Evolutionary conservation across 306 rosid species (phyloP).

Genomic region (Sicyos edulis): DNA sequence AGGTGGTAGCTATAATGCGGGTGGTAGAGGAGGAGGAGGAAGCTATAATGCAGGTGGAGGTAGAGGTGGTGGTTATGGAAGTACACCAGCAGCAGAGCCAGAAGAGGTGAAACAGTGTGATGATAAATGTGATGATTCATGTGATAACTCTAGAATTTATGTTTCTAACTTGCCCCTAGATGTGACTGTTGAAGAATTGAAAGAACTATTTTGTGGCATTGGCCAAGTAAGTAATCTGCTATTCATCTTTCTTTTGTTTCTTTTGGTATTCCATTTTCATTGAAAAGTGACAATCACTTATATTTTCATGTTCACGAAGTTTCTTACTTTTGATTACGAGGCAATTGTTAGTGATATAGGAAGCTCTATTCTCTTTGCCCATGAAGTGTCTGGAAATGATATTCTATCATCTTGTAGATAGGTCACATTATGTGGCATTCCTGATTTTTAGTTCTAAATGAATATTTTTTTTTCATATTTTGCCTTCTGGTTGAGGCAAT

Average conservation of each 20-base stretch:
- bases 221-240: slow-evolving; percentile 66
- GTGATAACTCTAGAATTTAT: slow-evolving; percentile 97
- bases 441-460: too few relatives aligned
- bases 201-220: slow-evolving; percentile 95
- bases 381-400: not conserved
- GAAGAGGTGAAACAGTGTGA: slow-evolving; percentile 79
- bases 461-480: too few relatives aligned
- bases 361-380: not conserved
- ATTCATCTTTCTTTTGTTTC: slow-evolving; percentile 25
- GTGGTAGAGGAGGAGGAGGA: slow-evolving; percentile 31
- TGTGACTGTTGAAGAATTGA: slow-evolving; percentile 79
- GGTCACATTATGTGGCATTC: too few relatives aligned
- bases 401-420: not conserved
- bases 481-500: too few relatives aligned
- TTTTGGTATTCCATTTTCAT: not conserved
- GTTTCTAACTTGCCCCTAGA: slow-evolving; percentile 90
- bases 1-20: slow-evolving; percentile 42
- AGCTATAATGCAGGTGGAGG: slow-evolving; percentile 44
- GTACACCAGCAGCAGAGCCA: slow-evolving; percentile 54
- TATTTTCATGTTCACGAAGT: not conserved
- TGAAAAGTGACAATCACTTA: not conserved
- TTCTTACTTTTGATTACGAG: not conserved
- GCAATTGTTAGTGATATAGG: not conserved
- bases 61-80: slow-evolving; percentile 63
- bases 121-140: slow-evolving; percentile 33